These are phyloP conservation scores for Pluteus cervinus DNA, from an alignment of 768 basidiomycete species.

Conservation along the genomic window DNA sequence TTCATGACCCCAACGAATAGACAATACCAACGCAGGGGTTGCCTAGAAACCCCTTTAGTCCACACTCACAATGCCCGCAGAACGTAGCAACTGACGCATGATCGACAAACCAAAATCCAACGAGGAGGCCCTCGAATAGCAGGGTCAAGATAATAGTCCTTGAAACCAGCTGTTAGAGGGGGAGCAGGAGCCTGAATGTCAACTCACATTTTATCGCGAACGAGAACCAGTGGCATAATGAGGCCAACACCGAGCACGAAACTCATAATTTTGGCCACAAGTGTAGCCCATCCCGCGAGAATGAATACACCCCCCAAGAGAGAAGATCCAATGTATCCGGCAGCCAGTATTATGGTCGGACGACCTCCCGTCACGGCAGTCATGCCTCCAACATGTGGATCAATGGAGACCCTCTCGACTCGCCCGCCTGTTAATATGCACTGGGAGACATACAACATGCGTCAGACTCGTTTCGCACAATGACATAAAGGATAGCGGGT, in stretches of 20 bases:
- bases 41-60: conserved; percentile 35
- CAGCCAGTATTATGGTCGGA: conserved; percentile 63
- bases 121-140: conserved; percentile 76
- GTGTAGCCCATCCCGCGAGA: conserved; percentile 80
- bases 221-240: conserved; percentile 78
- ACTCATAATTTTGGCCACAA: conserved; percentile 89
- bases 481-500: conserved; percentile 6
- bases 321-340: conserved; percentile 81
- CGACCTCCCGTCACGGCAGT: conserved; percentile 75
- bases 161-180: conserved; percentile 3
- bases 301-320: conserved; percentile 80
- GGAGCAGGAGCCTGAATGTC: conserved; percentile 1
- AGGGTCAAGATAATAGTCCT: conserved; percentile 85
- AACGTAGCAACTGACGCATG: conserved; percentile 61
- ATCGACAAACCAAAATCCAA: conserved; percentile 94
- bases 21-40: conserved; percentile 80
- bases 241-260: conserved; percentile 86
- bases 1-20: conserved; percentile 83
- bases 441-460: conserved; percentile 26
- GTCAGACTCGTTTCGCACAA: conserved; percentile 4
- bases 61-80: too few relatives aligned
- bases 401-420: conserved; percentile 75
- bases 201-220: conserved; percentile 84
- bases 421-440: conserved; percentile 76
- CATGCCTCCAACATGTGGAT: conserved; percentile 74